phyloP scores from a whole-genome alignment of 75 land plant genomes.

The Azolla pinnata region DNA sequence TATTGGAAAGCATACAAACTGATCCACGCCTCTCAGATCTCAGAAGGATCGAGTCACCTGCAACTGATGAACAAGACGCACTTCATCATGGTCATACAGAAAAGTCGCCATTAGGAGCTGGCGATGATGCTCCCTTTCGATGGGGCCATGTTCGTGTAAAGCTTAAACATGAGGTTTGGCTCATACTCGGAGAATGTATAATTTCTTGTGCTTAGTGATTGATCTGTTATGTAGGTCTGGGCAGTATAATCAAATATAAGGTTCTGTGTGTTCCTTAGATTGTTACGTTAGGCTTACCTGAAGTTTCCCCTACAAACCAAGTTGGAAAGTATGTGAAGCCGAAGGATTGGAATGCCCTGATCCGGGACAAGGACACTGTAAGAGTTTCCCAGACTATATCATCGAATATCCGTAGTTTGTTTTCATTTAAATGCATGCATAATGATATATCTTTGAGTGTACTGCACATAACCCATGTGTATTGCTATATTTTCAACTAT shows the following conservation, averaged over 20 bases:
- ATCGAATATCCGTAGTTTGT: too few species aligned
- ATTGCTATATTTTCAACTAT: too few species aligned
- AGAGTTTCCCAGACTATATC: too few species aligned
- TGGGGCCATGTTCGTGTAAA: slow-evolving; percentile 99
- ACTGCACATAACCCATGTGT: too few species aligned
- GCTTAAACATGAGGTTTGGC: slow-evolving; percentile 88
- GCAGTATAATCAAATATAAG: too few species aligned
- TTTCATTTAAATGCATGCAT: too few species aligned
- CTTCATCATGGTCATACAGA: slow-evolving; percentile 79
- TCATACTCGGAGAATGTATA: too few species aligned
- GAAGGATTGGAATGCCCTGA: slow-evolving; percentile 79
- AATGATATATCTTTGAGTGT: too few species aligned
- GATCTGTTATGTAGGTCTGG: too few species aligned
- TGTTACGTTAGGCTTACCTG: slow-evolving; percentile 80
- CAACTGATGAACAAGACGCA: slow-evolving; percentile 76
- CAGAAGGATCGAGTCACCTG: slow-evolving; percentile 67
- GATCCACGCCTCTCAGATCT: slow-evolving; percentile 67
- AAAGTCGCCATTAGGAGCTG: slow-evolving; percentile 88
- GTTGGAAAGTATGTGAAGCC: slow-evolving; percentile 95
- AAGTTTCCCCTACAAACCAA: slow-evolving; percentile 55
- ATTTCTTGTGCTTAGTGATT: neutral
- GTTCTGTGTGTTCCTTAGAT: too few species aligned
- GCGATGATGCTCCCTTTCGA: slow-evolving; percentile 93
- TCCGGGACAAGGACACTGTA: slow-evolving; percentile 82
- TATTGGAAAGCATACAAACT: slow-evolving; percentile 56